These are phyloP conservation scores for Leersia perrieri DNA, from an alignment of 176 grass and related monocot species.

Conservation along the genomic window DNA sequence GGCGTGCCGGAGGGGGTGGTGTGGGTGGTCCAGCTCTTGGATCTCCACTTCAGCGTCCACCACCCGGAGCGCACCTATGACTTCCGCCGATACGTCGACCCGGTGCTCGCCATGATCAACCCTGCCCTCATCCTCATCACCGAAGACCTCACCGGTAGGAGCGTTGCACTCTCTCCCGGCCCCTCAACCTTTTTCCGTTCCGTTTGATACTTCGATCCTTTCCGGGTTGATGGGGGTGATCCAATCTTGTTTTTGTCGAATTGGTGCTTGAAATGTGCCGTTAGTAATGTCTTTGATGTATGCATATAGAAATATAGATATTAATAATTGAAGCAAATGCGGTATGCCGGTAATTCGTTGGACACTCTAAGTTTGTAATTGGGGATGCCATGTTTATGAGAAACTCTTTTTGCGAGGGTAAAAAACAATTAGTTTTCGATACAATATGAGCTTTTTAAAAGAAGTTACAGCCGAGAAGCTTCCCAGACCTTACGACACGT, in stretches of 20 bases:
- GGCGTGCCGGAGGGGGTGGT: slow-evolving; percentile 65
- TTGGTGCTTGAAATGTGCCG: neutral
- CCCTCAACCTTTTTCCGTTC: neutral
- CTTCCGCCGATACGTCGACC: slow-evolving; percentile 74
- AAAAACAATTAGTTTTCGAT: neutral
- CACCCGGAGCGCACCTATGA: slow-evolving; percentile 86
- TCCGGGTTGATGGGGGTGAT: slow-evolving; percentile 1
- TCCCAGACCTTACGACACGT: too few species aligned
- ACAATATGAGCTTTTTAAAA: slow-evolving; percentile 1
- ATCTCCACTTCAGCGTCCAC: slow-evolving; percentile 98
- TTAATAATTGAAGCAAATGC: neutral
- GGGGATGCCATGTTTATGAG: neutral
- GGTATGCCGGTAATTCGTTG: neutral
- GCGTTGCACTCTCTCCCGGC: neutral
- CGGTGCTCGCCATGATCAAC: slow-evolving; percentile 72
- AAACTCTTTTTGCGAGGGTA: neutral
- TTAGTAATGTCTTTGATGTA: neutral
- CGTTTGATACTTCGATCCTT: slow-evolving; percentile 12
- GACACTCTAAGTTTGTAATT: neutral
- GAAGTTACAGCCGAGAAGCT: too few species aligned
- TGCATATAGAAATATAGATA: neutral
- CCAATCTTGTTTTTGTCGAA: neutral
- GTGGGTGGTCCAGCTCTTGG: slow-evolving; percentile 86
- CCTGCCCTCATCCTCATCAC: slow-evolving; percentile 90
- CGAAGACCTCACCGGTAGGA: slow-evolving; percentile 90